Conservation (phyloP, 352 stramenopile genomes). For the Sclerospora graminicola region DNA sequence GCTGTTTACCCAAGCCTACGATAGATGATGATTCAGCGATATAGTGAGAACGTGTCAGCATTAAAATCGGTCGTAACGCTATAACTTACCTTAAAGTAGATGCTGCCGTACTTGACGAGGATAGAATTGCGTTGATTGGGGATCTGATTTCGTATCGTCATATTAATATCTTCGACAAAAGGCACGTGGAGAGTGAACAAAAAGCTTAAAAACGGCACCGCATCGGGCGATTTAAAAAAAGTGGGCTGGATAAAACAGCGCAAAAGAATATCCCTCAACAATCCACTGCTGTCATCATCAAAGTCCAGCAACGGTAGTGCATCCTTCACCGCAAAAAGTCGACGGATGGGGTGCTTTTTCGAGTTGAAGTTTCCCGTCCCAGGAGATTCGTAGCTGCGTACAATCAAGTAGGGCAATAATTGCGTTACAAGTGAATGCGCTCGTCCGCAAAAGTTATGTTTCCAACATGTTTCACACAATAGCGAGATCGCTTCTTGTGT, state of each 20-base stretch:
- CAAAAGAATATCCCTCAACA: conserved; percentile 76
- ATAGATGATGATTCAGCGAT: not conserved
- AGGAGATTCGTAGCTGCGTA: conserved; percentile 63
- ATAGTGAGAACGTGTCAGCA: not conserved
- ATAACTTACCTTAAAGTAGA: conserved; percentile 79
- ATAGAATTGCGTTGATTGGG: conserved; percentile 77
- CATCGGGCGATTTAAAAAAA: conserved; percentile 77
- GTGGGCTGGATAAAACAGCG: conserved; percentile 82
- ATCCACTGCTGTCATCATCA: conserved; percentile 65
- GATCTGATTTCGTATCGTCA: conserved; percentile 82
- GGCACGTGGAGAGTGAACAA: conserved; percentile 79
- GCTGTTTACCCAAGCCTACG: conserved; percentile 52
- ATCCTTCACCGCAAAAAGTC: conserved; percentile 68
- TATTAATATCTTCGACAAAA: conserved; percentile 81
- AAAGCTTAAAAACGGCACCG: conserved; percentile 74
- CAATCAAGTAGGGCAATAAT: conserved; percentile 75
- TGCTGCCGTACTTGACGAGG: conserved; percentile 63
- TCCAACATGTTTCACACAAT: conserved; percentile 71
- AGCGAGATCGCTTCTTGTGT: conserved; percentile 64
- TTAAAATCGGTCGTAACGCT: too few relatives aligned
- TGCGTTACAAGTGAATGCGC: conserved; percentile 73
- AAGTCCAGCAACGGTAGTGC: conserved; percentile 73
- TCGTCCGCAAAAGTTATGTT: conserved; percentile 41
- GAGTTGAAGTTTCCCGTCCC: conserved; percentile 39
- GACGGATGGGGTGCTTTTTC: conserved; percentile 62